These are phyloP conservation scores for Cephalotrichum gorgonifer DNA, from an alignment of 2,329 filamentous ascomycete genomes.

Conservation along the genomic window DNA sequence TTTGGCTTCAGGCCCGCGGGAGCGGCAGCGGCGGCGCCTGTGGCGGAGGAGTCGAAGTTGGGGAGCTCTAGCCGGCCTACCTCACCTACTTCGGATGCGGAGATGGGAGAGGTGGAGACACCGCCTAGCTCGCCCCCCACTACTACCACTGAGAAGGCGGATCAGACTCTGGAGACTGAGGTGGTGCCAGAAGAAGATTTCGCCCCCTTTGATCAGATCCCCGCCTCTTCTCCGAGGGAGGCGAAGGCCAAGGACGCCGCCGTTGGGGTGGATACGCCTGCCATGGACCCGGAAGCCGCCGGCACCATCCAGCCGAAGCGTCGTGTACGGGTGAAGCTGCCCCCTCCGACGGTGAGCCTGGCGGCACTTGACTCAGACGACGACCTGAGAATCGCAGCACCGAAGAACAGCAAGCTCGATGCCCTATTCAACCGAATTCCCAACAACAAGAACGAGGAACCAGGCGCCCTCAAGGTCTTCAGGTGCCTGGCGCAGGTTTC, in stretches of 20 bases:
- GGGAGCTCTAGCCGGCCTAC: slow-evolving; percentile 45
- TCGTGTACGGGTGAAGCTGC: slow-evolving; percentile 40
- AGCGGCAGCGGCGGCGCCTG: slow-evolving; percentile 13
- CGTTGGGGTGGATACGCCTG: background rate
- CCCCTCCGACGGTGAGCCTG: slow-evolving; percentile 25
- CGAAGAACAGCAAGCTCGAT: slow-evolving; percentile 40
- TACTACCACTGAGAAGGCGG: slow-evolving; percentile 1
- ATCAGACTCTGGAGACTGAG: slow-evolving; percentile 9
- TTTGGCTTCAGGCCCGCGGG: slow-evolving; percentile 61
- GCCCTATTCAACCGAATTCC: slow-evolving; percentile 63
- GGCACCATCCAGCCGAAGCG: slow-evolving; percentile 28
- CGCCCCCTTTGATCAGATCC: slow-evolving; percentile 24
- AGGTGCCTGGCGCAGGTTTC: slow-evolving; percentile 64
- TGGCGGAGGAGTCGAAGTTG: slow-evolving; percentile 21
- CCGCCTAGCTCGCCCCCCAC: slow-evolving; percentile 61
- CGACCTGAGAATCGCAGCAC: slow-evolving; percentile 51
- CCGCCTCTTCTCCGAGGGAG: slow-evolving; percentile 18
- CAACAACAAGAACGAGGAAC: slow-evolving; percentile 50
- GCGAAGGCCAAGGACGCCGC: slow-evolving; percentile 8
- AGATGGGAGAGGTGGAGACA: slow-evolving; percentile 44
- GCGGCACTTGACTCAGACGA: slow-evolving; percentile 39
- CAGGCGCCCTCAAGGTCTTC: slow-evolving; percentile 54
- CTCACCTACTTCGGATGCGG: slow-evolving; percentile 39
- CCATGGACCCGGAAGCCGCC: slow-evolving; percentile 9
- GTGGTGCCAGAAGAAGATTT: slow-evolving; percentile 19